Evolutionary conservation across 768 basidiomycete species (phyloP).

Genomic region (Tremella yokohamensis): DNA sequence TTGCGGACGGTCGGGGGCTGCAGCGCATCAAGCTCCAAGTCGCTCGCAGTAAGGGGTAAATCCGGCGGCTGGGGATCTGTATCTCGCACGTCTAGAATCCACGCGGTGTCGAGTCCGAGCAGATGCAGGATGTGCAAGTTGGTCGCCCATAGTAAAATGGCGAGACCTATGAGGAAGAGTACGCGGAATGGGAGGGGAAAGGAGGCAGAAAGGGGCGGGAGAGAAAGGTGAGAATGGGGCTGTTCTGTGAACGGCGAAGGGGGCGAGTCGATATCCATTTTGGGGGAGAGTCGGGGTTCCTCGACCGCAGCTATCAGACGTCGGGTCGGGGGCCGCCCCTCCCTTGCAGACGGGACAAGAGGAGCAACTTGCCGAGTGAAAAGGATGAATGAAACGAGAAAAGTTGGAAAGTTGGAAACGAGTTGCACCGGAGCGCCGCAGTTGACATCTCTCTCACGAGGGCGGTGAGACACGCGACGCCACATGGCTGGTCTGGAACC

Average conservation of each 20-base stretch:
- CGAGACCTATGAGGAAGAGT: slow-evolving; percentile 70
- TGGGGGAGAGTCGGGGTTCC: neutral
- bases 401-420: too few relatives aligned
- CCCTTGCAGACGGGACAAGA: too few relatives aligned
- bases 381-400: too few relatives aligned
- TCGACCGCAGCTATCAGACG: too few relatives aligned
- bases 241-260: slow-evolving; percentile 21
- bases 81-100: slow-evolving; percentile 61
- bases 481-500: too few relatives aligned
- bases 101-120: slow-evolving; percentile 68
- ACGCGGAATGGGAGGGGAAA: slow-evolving; percentile 92
- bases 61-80: slow-evolving; percentile 4
- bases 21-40: slow-evolving; percentile 10
- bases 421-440: too few relatives aligned
- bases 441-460: too few relatives aligned
- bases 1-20: neutral
- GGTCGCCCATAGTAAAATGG: slow-evolving; percentile 84
- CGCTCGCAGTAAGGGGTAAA: slow-evolving; percentile 9
- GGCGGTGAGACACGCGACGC: too few relatives aligned
- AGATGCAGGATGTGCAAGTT: slow-evolving; percentile 80
- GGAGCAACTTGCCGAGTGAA: too few relatives aligned
- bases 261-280: slow-evolving; percentile 51
- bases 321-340: too few relatives aligned
- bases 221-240: slow-evolving; percentile 40
- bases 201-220: slow-evolving; percentile 48